Percentiles rank a stretch among this genome's conserved stretches.
Conservation (phyloP, 1,139 yeast species). For the Magnusiomyces suaveolens region DNA sequence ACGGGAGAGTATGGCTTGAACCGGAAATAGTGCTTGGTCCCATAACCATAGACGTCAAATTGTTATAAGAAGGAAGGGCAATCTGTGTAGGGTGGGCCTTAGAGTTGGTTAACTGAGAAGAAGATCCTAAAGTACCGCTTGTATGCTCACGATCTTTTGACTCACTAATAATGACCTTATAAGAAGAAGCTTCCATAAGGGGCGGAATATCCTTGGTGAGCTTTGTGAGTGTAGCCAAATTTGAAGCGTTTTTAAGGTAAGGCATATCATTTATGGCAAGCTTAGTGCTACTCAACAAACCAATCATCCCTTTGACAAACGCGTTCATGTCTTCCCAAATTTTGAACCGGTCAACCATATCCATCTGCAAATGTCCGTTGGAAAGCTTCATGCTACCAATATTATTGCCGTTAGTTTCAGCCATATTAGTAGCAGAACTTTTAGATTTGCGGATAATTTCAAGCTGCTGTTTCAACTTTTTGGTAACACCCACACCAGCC, state of each 20-base stretch:
- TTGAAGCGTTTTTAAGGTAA: conserved; percentile 66
- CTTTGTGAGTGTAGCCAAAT: conserved; percentile 71
- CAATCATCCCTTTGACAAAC: conserved; percentile 73
- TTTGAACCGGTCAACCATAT: conserved; percentile 46
- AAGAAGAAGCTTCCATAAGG: conserved; percentile 55
- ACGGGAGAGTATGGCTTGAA: neutral
- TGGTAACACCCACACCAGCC: conserved; percentile 70
- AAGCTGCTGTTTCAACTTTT: conserved; percentile 51
- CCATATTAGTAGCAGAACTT: neutral
- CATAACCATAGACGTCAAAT: conserved; percentile 1
- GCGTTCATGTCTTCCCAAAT: conserved; percentile 84
- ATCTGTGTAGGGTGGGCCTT: neutral
- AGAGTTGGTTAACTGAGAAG: neutral
- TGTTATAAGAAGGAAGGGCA: neutral
- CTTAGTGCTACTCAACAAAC: conserved; percentile 73
- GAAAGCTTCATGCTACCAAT: neutral
- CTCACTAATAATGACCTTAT: conserved; percentile 27
- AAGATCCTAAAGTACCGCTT: neutral
- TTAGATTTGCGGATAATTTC: conserved; percentile 19
- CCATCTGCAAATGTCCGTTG: conserved; percentile 17
- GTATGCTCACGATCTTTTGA: neutral
- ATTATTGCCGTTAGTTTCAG: neutral
- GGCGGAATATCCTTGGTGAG: conserved; percentile 87
- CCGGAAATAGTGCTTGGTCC: neutral
- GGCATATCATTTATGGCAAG: conserved; percentile 76